These are phyloP conservation scores for Trichosanthes truncata DNA, from an alignment of 306 rosid species.

Conservation along the genomic window DNA sequence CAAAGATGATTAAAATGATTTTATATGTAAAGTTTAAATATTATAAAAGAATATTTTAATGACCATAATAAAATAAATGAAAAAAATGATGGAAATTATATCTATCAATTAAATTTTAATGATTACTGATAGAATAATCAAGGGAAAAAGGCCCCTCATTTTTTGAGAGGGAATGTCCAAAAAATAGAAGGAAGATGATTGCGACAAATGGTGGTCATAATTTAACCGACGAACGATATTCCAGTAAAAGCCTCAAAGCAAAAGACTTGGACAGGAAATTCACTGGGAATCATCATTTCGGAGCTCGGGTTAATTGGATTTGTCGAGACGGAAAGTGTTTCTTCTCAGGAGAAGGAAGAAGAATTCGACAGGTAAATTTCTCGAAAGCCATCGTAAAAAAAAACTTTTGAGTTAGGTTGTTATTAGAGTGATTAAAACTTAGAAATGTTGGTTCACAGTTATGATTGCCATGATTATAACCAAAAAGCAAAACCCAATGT, in stretches of 20 bases:
- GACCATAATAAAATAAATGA: neutral
- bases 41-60: neutral
- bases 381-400: neutral
- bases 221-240: neutral
- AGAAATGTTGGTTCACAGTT: neutral
- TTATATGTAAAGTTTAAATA: neutral
- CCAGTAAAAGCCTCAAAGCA: neutral
- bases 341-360: neutral
- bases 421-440: constrained; percentile 8
- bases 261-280: neutral
- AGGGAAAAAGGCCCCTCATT: neutral
- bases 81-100: neutral
- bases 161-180: neutral
- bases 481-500: constrained; percentile 10
- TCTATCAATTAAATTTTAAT: neutral
- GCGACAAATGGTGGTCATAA: constrained; percentile 13
- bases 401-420: constrained; percentile 8
- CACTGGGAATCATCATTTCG: constrained; percentile 8
- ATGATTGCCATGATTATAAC: constrained; percentile 9
- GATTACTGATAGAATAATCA: constrained; percentile 2
- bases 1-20: neutral
- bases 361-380: constrained; percentile 3
- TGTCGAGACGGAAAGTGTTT: constrained; percentile 1
- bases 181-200: constrained; percentile 3
- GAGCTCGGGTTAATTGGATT: constrained; percentile 5